phyloP scores from a whole-genome alignment of 768 basidiomycete species.

The Amanita rubescens region DNA sequence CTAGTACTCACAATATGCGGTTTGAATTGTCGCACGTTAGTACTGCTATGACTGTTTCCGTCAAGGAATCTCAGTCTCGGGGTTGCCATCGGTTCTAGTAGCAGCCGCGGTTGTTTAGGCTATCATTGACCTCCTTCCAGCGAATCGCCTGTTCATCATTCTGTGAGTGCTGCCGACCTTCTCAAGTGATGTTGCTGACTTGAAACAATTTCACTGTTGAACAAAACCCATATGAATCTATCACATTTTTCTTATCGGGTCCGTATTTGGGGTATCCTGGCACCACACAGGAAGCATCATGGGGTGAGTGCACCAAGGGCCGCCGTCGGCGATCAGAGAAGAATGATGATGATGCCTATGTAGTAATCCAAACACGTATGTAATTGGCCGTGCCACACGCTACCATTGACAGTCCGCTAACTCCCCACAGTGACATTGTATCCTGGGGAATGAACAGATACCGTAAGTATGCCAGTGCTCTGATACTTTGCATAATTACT shows the following conservation, averaged over 20 bases:
- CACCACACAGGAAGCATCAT: too few species aligned
- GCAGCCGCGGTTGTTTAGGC: not conserved
- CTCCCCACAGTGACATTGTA: too few species aligned
- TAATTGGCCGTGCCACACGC: too few species aligned
- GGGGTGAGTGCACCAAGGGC: too few species aligned
- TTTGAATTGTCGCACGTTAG: slow-evolving; percentile 47
- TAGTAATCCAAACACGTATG: too few species aligned
- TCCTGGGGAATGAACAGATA: not conserved
- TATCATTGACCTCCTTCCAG: slow-evolving; percentile 25
- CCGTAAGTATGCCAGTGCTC: not conserved
- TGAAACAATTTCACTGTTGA: slow-evolving; percentile 57
- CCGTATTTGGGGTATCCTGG: not conserved
- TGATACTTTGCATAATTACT: too few species aligned
- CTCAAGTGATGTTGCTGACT: not conserved
- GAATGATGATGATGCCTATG: too few species aligned
- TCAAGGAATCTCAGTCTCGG: slow-evolving; percentile 84
- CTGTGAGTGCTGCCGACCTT: slow-evolving; percentile 40
- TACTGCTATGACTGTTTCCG: slow-evolving; percentile 86
- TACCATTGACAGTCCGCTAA: too few species aligned
- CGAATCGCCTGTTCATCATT: slow-evolving; percentile 85
- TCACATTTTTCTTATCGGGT: slow-evolving; percentile 47
- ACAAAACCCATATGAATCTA: slow-evolving; percentile 81
- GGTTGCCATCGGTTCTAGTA: slow-evolving; percentile 84
- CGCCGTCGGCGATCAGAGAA: too few species aligned
- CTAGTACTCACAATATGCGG: not conserved